Conservation (phyloP, 2,329 filamentous ascomycete genomes). For the Pleoardoris graminearum region DNA sequence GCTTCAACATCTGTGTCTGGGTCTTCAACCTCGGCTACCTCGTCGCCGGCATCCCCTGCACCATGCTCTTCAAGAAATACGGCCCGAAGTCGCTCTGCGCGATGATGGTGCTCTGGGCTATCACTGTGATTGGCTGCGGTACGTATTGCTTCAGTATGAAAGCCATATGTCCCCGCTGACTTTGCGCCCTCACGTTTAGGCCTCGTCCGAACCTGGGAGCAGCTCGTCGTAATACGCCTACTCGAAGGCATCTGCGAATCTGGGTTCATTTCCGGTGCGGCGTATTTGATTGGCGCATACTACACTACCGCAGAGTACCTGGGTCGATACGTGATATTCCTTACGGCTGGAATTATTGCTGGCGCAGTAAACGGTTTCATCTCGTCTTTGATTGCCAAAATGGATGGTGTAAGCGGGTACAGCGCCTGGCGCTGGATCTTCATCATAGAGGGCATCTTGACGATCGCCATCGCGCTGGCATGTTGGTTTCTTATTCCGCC, state of each 20-base stretch:
- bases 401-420: constrained; percentile 31
- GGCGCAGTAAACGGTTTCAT: constrained; percentile 61
- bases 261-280: constrained; percentile 33
- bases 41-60: constrained; percentile 39
- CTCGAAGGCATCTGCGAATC: constrained; percentile 39
- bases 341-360: constrained; percentile 57
- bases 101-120: constrained; percentile 42
- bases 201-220: constrained; percentile 30
- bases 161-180: no score
- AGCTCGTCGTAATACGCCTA: constrained; percentile 34
- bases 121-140: constrained; percentile 40
- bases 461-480: constrained; percentile 51
- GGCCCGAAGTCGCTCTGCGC: constrained; percentile 38
- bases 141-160: no score
- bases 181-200: no score
- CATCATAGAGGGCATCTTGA: constrained; percentile 63
- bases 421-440: constrained; percentile 54
- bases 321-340: constrained; percentile 57
- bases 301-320: constrained; percentile 60
- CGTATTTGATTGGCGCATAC: constrained; percentile 39
- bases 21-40: constrained; percentile 47
- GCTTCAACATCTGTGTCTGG: constrained; percentile 45
- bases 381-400: constrained; percentile 47
- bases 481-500: constrained; percentile 57
- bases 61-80: constrained; percentile 40